Evolutionary conservation across 2,329 filamentous ascomycete species (phyloP), one percentile per base, ranked within the genome.

Genomic region (Penicillium sp.): DNA sequence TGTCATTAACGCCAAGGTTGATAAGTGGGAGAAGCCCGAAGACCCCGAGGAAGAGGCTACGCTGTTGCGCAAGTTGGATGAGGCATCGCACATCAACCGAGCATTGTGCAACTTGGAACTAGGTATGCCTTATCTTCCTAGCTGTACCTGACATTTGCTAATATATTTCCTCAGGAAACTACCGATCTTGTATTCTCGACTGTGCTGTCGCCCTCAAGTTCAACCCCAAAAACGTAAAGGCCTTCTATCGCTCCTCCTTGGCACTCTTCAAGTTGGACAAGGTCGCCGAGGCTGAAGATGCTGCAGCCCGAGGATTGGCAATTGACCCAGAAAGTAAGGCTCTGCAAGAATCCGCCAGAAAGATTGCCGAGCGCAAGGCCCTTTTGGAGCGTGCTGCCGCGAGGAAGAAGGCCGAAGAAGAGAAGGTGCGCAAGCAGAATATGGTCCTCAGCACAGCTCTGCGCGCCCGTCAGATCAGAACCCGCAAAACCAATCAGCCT

Each of bases 31-130:
- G 24, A 70, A 77, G 48, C 79, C 82, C 40, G 74, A 82, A 56
- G 81, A 85, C 63, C 60, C 67, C 10, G 76, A 81, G 50, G 82
- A 85, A 50, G 87, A 86, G 39, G 82, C 87, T 63, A 80, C 78
- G 56, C 78, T 84, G 64, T 84, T 93, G 74, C 80, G 78, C 44
- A 76, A 80, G 54, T 79, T 89, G 48, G 83, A 92, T 55, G 92
- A 95, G 75, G 82, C 86, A 2, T 87, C 91, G 58, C 87, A 92
- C 72, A 85, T 89, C 60, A 99, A 99, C 75, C 86, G 94, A 58
- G 92, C 93, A 1, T 85, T 95, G 29, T 96, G 91, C 76, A 89
- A 97, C 72, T 81, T 99, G 59, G 88, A 92, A 73, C 81, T 97
- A 62, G 84, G 85, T 86, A 81, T 61, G 78, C 73, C 34, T 48